Conservation (phyloP, 73 alveolate genomes). For the Stentor roeselii region DNA sequence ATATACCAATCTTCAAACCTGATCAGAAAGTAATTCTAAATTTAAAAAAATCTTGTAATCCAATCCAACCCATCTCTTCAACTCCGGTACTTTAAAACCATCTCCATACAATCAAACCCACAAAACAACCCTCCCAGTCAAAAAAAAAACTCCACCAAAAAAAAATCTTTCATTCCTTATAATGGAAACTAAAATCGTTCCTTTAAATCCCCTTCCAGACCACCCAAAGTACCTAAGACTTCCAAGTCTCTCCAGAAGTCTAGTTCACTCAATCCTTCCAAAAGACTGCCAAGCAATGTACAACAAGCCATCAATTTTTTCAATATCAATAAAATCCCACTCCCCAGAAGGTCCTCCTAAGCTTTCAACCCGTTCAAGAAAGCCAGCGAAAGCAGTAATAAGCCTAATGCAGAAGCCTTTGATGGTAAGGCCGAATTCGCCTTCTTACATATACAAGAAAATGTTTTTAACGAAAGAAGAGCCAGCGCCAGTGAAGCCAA, state of each 20-base stretch:
- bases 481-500: neutral
- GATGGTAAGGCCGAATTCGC: neutral
- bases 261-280: constrained; percentile 1
- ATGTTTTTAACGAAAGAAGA: neutral
- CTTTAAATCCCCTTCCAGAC: neutral
- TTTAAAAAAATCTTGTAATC: too few species aligned
- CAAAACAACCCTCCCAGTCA: too few species aligned
- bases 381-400: neutral
- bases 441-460: neutral
- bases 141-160: too few species aligned
- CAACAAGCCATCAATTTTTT: neutral
- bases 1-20: too few species aligned
- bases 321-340: neutral
- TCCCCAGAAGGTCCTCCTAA: constrained; percentile 5
- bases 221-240: constrained; percentile 19
- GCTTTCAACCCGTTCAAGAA: neutral
- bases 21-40: too few species aligned
- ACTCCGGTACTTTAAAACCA: too few species aligned
- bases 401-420: neutral
- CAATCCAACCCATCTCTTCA: too few species aligned
- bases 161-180: too few species aligned
- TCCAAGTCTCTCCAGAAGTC: constrained; percentile 2
- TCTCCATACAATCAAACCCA: too few species aligned
- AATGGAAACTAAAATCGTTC: constrained; percentile 12
- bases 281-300: constrained; percentile 2